Conservation (phyloP, 768 basidiomycete species). For the Tulasnella sp. region DNA sequence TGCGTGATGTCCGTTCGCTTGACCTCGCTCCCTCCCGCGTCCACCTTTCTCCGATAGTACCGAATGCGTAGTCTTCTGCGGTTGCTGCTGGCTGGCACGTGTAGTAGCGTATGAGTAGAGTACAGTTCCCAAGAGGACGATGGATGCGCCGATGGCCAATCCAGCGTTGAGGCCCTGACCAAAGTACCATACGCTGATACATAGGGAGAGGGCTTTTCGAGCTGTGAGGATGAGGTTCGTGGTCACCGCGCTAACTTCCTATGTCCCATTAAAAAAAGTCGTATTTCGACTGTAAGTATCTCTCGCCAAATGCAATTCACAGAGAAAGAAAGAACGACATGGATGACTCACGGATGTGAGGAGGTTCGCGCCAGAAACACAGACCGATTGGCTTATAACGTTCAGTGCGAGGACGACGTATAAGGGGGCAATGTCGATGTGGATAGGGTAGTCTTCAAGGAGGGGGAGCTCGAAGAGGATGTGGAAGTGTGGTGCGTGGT, state of each 20-base stretch:
- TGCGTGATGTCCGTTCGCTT: too few relatives aligned
- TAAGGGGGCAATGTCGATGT: constrained; percentile 28
- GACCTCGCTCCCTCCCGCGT: too few relatives aligned
- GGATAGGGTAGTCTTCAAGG: background rate
- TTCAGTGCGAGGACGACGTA: constrained; percentile 52
- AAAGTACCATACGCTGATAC: constrained; percentile 79
- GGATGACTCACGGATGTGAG: constrained; percentile 53
- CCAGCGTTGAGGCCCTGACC: constrained; percentile 58
- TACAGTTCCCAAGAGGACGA: constrained; percentile 64
- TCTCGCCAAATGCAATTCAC: background rate
- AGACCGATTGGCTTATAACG: constrained; percentile 63
- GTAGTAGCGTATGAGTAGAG: constrained; percentile 31
- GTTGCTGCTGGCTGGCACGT: background rate
- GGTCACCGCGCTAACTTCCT: constrained; percentile 69
- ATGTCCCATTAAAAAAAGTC: too few relatives aligned
- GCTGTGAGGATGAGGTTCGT: constrained; percentile 72
- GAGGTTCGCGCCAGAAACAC: constrained; percentile 71
- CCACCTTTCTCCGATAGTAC: too few relatives aligned
- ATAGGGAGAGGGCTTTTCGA: constrained; percentile 69
- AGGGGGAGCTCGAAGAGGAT: background rate
- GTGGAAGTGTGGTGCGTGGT: constrained; percentile 23
- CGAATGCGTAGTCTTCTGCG: background rate
- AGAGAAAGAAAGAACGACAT: background rate
- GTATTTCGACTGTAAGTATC: background rate
- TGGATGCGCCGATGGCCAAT: constrained; percentile 51